Base-by-base conservation (phyloP, 495 filamentous ascomycete species). In the Schizothecium vesticola region DNA sequence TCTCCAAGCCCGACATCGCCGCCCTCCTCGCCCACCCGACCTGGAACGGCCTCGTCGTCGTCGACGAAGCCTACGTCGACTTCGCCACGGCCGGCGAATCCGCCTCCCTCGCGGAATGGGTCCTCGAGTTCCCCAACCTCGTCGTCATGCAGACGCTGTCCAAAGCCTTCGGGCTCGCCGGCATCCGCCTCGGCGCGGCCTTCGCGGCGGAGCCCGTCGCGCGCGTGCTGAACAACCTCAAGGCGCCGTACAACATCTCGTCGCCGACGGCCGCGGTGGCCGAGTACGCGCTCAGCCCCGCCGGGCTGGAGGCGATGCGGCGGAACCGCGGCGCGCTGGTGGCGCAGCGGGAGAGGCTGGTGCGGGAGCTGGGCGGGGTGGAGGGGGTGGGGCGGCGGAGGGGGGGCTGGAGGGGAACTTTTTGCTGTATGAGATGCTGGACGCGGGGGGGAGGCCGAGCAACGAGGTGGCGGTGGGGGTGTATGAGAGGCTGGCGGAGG, bases 61-160 rank as follows among this genome's bases (percentile, higher is more conserved):
- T 99, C 56, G 96, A 99, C 78, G 95, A 99, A 81, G 95, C 95
- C 31, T 99, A 99, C 79, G 88, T 99, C 69, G 95, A 99, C 77
- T 99, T 98, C 71, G 89, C 96, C 21, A 86, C 90, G 0, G 86
- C 91, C 56, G 89, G 88, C 1, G 36, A 55, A 0, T 28, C 63
- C 24, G 86, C 90, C 33, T 92, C 88, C 75, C 84, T 97, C 21
- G 95, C 95, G n/a, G 91, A 96, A 76, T 96, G 91, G 92, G 94
- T 95, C 10, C 84, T 82, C 19, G 93, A 96, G 73, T 96, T 89
- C 88, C 93, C 94, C n/a, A 99, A 98, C 75, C 83, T 99, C 12
- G 93, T 97, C 23, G 93, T 99, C 43, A 95, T 97, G 93, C 95
- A 99, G 81, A 98, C 95, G 1, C 82, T 97, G 13, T 94, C 91